Base-by-base conservation (phyloP, 2,329 filamentous ascomycete species). In the Fusarium nurragi region DNA sequence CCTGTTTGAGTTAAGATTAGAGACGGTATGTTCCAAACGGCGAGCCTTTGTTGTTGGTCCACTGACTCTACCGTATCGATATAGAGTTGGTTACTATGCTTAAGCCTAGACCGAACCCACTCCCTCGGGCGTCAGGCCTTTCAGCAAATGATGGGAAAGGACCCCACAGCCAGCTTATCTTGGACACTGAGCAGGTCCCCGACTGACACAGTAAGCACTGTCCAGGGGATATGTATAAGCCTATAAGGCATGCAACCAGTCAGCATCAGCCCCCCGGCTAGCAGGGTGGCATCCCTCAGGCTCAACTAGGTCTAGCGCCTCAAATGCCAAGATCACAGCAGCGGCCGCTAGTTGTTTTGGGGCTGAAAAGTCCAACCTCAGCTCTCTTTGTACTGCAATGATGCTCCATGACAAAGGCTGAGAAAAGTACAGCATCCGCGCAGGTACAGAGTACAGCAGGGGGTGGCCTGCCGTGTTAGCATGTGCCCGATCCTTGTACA, bases 211-310 rank as follows among this genome's bases (percentile, higher is more conserved):
- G 63, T 59, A 39, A 65, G 62, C 62, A 63, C 51, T 54, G 50
- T 48, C 30, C 48, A 59, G 34, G 34, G 55, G 54, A 37, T 45
- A 26, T 40, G 13, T 30, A n/a, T n/a, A n/a, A n/a, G n/a, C n/a
- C n/a, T 26, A 10, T 39, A 28, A 28, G n/a, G n/a, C 23, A 60
- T 36, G 14, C 28, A 26, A 36, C 58, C 37, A 54, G 63, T 65
- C 47, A 65, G 63, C 63, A 63, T 58, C 63, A 65, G 63, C 58
- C 63, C 58, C 63, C 38, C 53, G 54, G 37, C 38, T 54, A 64
- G 50, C 54, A 65, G 67, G 52, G 47, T 46, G 44, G 39, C 63
- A 67, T 37, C 37, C 25, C 39, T 53, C 16, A 21, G 34, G 30
- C 18, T 16, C 52, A 22, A 40, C 40, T 49, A 23, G 39, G 46